Base-by-base conservation (phyloP, 768 basidiomycete genomes). In the Strobilomyces echinocephalus region DNA sequence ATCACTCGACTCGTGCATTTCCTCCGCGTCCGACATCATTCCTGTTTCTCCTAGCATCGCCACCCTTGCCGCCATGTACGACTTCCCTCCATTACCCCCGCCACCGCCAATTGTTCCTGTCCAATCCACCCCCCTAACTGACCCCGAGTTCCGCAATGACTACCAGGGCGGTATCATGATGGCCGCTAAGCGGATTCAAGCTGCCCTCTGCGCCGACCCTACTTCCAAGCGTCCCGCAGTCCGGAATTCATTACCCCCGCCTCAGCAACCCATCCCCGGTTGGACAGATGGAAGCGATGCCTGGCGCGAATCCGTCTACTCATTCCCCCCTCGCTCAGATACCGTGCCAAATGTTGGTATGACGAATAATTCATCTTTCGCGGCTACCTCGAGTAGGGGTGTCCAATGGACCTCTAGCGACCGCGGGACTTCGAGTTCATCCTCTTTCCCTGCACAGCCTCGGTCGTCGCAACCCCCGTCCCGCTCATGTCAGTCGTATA, bases 221-320 rank as follows among this genome's bases (percentile, higher is more conserved):
- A 49, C 61, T 21, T 57, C 66, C 12, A 77, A 76, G 62, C 73
- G 75, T 54, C 63, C 64, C 7, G 54, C 56, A 1, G 63, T 70
- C 12, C 71, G 72, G 35, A 60, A 66, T 34, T 60, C 58, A 54
- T 42, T 63, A 6, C 73, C 69, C 43, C 74, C 74, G 21, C 68
- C 72, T 7, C 68, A 69, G 54, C 69, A 71, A 64, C 66, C 71
- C 16, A 76, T 85, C 30, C 81, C 83, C 0, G 86, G 86, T 14
- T 87, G 86, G 86, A 84, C 79, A 2, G 85, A 87, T 55, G 81
- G 82, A 48, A 77, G 75, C 21, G 73, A 81, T 50, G 82, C 79
- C 0, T 88, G 86, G 86, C 81, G 86, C n/a, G 72, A 82, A 1
- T 72, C 74, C 5, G 77, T 85, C 1, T 88, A 88, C 66, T 75